Evolutionary conservation across 345 rosid genomes (phyloP), one percentile per base, ranked within the genome.

Genomic region (Chamaenerion angustifolium): DNA sequence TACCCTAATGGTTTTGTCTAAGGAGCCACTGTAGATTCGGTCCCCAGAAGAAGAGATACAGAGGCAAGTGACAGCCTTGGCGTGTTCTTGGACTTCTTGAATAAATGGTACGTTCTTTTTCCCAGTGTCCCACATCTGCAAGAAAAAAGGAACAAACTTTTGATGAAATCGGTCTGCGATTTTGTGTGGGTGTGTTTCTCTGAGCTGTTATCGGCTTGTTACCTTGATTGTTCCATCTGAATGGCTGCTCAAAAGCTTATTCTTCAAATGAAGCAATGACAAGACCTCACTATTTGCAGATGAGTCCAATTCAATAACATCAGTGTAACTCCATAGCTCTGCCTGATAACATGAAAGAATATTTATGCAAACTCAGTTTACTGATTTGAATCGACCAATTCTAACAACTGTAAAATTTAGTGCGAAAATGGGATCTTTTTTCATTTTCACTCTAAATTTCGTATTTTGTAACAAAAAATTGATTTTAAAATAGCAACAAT

Each of bases 201-300:
- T 5, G 5, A 2, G 27, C 27, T 31, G 37, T 31, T 31, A 31
- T 31, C 10, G 37, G 6, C 37, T 31, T 5, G 37, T 51, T 6
- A 73, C 89, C 89, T 82, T 82, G 54, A 82, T 72, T 21, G 85
- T 76, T 55, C 89, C 89, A 52, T 78, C 89, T 1, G 85, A 74
- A 63, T 82, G 85, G 56, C 89, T 60, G 72, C 82, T 76, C 16
- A 81, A 13, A 46, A 82, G 46, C 14, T 73, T 62, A 50, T 74
- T 73, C 56, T 72, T 76, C 3, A 71, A 40, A 53, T 72, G 65
- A 46, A 64, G 59, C 66, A 78, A 65, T 49, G 74, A 76, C 56
- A 78, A 56, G 43, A 78, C 69, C 56, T 78, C 82, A 2, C 82
- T 80, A 58, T 82, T 82, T 40, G 56, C 52, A 25, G 57, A 55